Conservation (phyloP, 1,284 basidiomycete species). For the Pseudozyma sp. region DNA sequence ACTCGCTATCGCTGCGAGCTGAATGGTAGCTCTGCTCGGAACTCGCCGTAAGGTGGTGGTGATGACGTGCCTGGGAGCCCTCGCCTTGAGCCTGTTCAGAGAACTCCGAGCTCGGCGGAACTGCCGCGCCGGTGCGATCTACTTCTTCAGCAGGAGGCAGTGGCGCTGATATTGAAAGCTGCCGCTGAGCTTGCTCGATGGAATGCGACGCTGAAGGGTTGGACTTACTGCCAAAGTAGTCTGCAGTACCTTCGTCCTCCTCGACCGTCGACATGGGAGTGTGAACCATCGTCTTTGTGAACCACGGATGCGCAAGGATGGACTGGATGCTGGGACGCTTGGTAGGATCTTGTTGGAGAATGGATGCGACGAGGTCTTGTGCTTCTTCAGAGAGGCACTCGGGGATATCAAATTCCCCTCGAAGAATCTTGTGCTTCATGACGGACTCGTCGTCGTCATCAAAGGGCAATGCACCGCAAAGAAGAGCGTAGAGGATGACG, state of each 20-base stretch:
- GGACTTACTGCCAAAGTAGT: conserved; percentile 25
- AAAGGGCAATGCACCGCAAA: conserved; percentile 94
- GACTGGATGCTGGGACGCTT: conserved; percentile 83
- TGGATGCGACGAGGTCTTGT: conserved; percentile 79
- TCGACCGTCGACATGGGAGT: conserved; percentile 58
- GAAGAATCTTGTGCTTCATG: conserved; percentile 88
- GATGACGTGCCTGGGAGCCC: conserved; percentile 4
- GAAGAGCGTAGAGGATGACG: conserved; percentile 90
- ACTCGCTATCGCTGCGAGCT: conserved; percentile 57
- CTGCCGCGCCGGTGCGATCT: too few relatives aligned
- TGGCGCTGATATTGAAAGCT: background rate
- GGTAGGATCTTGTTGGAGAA: conserved; percentile 83
- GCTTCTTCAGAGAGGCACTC: conserved; percentile 83
- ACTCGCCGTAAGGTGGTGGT: conserved; percentile 39
- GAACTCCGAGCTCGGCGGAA: too few relatives aligned
- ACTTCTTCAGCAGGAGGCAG: too few relatives aligned
- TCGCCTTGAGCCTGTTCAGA: background rate
- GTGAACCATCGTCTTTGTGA: conserved; percentile 69
- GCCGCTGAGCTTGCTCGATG: background rate
- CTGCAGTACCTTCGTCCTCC: conserved; percentile 31
- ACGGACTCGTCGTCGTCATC: conserved; percentile 93
- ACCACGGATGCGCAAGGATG: conserved; percentile 92
- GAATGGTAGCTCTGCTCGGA: conserved; percentile 60
- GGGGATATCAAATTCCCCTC: conserved; percentile 90
- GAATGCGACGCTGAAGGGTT: background rate